Conservation (phyloP, 2,329 filamentous ascomycete species). For the Aspergillus pseudoterreus region DNA sequence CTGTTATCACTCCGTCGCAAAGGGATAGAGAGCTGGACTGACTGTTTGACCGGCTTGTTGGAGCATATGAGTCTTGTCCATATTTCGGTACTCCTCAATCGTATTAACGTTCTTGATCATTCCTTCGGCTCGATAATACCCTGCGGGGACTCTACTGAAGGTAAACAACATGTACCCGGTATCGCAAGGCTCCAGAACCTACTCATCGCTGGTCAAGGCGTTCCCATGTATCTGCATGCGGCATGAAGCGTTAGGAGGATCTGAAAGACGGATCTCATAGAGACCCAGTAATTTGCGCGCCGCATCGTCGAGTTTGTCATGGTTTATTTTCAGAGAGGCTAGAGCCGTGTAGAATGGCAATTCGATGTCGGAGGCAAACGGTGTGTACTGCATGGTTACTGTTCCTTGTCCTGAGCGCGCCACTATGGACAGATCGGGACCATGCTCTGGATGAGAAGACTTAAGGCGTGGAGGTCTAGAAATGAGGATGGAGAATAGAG, state of each 20-base stretch:
- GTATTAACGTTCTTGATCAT: conserved; percentile 97
- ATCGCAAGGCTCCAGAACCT: conserved; percentile 40
- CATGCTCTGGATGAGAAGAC: too few relatives aligned
- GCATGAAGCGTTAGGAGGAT: conserved; percentile 71
- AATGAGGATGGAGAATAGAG: too few relatives aligned
- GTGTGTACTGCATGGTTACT: conserved; percentile 66
- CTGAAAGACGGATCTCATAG: conserved; percentile 75
- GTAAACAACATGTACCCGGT: not conserved
- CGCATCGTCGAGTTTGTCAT: conserved; percentile 95
- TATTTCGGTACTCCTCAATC: conserved; percentile 83
- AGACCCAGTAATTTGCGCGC: conserved; percentile 80
- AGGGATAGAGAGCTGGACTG: conserved; percentile 21
- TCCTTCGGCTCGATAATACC: conserved; percentile 79
- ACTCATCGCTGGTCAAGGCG: conserved; percentile 80
- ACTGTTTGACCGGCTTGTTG: conserved; percentile 76
- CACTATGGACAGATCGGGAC: too few relatives aligned
- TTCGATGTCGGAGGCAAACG: conserved; percentile 92
- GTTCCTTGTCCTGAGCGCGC: not conserved
- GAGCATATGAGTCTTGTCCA: conserved; percentile 75
- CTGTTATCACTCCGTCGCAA: conserved; percentile 9
- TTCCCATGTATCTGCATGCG: conserved; percentile 88
- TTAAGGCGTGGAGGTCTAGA: too few relatives aligned
- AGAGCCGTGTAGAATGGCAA: conserved; percentile 90
- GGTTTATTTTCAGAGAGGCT: conserved; percentile 90
- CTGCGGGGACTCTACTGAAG: conserved; percentile 58